These are phyloP conservation scores for Neurospora sp. DNA, from an alignment of 495 filamentous ascomycete genomes.

Conservation along the genomic window DNA sequence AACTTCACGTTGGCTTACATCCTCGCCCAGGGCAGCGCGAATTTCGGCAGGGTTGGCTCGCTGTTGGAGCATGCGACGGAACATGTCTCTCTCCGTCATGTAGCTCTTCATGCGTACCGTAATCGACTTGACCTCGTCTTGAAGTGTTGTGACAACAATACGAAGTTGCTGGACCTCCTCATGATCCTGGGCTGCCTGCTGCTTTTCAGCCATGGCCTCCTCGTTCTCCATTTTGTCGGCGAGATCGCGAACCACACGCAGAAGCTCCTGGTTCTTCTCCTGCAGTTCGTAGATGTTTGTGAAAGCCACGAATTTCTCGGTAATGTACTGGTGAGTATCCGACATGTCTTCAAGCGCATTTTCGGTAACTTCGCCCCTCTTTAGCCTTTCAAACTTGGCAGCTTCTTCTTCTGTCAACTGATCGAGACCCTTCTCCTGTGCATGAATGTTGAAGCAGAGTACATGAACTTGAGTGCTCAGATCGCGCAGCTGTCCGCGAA, in stretches of 20 bases:
- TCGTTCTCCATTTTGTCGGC: constrained; percentile 85
- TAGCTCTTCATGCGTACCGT: constrained; percentile 79
- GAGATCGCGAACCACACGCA: constrained; percentile 70
- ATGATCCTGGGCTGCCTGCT: constrained; percentile 57
- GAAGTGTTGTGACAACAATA: constrained; percentile 48
- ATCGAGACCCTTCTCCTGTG: constrained; percentile 66
- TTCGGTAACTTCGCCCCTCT: constrained; percentile 51
- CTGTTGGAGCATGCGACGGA: constrained; percentile 82
- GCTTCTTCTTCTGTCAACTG: constrained; percentile 55
- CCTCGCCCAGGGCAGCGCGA: constrained; percentile 51
- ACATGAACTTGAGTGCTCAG: constrained; percentile 82
- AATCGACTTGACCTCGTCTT: constrained; percentile 65
- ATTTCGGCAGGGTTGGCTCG: constrained; percentile 48
- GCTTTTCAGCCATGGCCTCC: constrained; percentile 62
- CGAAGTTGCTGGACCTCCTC: constrained; percentile 62
- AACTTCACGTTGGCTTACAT: constrained; percentile 32
- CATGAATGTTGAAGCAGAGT: constrained; percentile 70
- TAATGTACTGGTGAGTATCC: constrained; percentile 79
- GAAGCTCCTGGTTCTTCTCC: constrained; percentile 73
- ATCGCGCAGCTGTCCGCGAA: constrained; percentile 83
- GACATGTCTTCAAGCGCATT: constrained; percentile 58
- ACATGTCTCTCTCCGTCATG: constrained; percentile 91
- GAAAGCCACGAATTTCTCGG: constrained; percentile 70
- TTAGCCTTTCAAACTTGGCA: constrained; percentile 58
- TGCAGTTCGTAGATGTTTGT: constrained; percentile 76